phyloP scores from a whole-genome alignment of 768 basidiomycete genomes.

The Boletus speciosus region DNA sequence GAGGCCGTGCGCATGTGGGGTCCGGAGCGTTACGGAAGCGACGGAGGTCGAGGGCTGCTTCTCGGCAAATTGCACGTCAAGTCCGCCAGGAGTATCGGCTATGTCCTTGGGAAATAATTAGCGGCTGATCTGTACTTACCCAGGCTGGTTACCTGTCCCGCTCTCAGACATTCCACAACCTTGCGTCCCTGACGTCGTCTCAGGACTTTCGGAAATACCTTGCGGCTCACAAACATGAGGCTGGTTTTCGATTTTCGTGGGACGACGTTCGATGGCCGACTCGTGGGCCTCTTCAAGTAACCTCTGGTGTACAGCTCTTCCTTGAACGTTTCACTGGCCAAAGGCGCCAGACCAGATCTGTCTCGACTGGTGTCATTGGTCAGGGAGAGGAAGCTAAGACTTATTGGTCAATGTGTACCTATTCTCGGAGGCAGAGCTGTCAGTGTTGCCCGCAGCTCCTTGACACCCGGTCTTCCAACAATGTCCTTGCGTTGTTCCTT shows the following conservation, averaged over 20 bases:
- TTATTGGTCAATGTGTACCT: slow-evolving; percentile 11
- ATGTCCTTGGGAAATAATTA: slow-evolving; percentile 8
- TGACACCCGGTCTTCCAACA: background rate
- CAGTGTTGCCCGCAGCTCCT: background rate
- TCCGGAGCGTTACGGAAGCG: slow-evolving; percentile 9
- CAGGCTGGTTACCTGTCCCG: slow-evolving; percentile 10
- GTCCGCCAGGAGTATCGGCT: background rate
- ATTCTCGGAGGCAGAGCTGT: background rate
- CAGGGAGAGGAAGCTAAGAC: background rate
- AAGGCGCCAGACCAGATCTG: slow-evolving; percentile 14
- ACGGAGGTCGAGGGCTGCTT: slow-evolving; percentile 4
- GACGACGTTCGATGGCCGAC: slow-evolving; percentile 3
- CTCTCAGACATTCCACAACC: slow-evolving; percentile 11
- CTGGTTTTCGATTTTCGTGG: background rate
- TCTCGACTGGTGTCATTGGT: slow-evolving; percentile 6
- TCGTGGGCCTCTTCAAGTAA: slow-evolving; percentile 22
- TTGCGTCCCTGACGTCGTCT: slow-evolving; percentile 21
- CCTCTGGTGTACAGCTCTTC: slow-evolving; percentile 29
- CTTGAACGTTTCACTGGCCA: slow-evolving; percentile 28
- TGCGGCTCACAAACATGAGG: slow-evolving; percentile 3
- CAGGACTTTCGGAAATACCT: slow-evolving; percentile 12
- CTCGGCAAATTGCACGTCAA: slow-evolving; percentile 1
- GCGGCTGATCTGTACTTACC: background rate
- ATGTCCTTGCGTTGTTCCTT: background rate
- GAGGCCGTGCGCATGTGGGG: background rate